Percentiles rank a stretch among this genome's conserved stretches.
Evolutionary conservation across 495 filamentous ascomycete species (phyloP).

Genomic region (Penicillium coprophilum): DNA sequence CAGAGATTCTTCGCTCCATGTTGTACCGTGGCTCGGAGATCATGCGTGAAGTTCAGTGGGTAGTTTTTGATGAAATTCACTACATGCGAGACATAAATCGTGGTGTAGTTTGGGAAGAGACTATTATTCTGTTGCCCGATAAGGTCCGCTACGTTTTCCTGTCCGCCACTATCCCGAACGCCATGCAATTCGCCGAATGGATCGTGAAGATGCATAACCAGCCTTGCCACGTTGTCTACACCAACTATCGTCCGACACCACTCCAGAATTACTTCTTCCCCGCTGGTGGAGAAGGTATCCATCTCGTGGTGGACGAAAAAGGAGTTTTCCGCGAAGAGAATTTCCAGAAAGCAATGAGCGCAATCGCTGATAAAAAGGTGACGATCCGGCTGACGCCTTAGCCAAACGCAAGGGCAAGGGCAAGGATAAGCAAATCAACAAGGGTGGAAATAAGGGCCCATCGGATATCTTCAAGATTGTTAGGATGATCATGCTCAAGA

Average conservation of each 20-base stretch:
- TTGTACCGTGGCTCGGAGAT: slow-evolving; percentile 97
- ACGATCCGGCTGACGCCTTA: slow-evolving; percentile 73
- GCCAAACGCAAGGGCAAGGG: slow-evolving; percentile 81
- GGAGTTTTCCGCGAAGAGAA: slow-evolving; percentile 93
- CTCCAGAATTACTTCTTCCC: slow-evolving; percentile 98
- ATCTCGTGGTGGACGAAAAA: slow-evolving; percentile 94
- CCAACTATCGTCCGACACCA: slow-evolving; percentile 94
- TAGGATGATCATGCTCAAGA: slow-evolving; percentile 96
- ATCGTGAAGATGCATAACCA: slow-evolving; percentile 95
- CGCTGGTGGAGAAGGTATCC: slow-evolving; percentile 88
- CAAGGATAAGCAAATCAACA: slow-evolving; percentile 87
- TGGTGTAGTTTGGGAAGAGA: slow-evolving; percentile 99
- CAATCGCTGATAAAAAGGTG: slow-evolving; percentile 86
- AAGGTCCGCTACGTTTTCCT: slow-evolving; percentile 98
- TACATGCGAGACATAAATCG: slow-evolving; percentile 82
- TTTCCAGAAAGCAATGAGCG: slow-evolving; percentile 90
- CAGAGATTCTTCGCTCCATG: slow-evolving; percentile 98
- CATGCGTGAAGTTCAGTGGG: slow-evolving; percentile 98
- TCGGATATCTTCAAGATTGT: slow-evolving; percentile 96
- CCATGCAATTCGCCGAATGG: slow-evolving; percentile 99
- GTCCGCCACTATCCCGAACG: slow-evolving; percentile 98
- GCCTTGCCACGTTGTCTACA: slow-evolving; percentile 97
- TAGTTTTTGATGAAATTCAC: slow-evolving; percentile 97
- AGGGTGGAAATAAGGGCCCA: slow-evolving; percentile 70
- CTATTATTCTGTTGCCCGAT: slow-evolving; percentile 93